Percentiles rank a stretch among this genome's conserved stretches.
Conservation (phyloP, 257 asterid species). For the Salvia splendens region DNA sequence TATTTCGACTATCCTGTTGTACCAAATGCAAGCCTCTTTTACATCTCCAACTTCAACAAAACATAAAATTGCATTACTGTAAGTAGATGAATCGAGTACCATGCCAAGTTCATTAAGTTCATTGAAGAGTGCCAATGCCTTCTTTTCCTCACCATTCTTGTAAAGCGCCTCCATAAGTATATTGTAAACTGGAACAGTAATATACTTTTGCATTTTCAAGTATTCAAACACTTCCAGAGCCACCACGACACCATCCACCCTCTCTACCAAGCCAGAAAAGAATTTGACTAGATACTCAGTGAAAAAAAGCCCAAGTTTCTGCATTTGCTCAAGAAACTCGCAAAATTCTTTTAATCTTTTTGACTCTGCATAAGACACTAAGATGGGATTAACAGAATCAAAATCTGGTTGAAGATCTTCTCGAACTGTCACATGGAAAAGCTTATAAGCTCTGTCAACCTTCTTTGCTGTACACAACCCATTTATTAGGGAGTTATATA, state of each 20-base stretch:
- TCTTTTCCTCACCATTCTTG: slow-evolving; percentile 55
- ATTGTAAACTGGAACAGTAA: slow-evolving; percentile 57
- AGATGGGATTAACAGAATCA: slow-evolving; percentile 65
- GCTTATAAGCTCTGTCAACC: slow-evolving; percentile 79
- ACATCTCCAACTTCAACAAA: slow-evolving; percentile 55
- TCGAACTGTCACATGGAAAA: slow-evolving; percentile 59
- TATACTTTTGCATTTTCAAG: slow-evolving; percentile 50
- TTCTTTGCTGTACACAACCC: slow-evolving; percentile 68
- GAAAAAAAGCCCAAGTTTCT: slow-evolving; percentile 48
- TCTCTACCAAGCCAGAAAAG: slow-evolving; percentile 57
- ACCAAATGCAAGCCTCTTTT: slow-evolving; percentile 68
- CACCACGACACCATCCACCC: slow-evolving; percentile 34
- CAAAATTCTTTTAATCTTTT: slow-evolving; percentile 66
- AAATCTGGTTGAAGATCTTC: slow-evolving; percentile 89
- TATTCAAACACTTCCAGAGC: slow-evolving; percentile 69
- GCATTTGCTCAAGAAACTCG: slow-evolving; percentile 72
- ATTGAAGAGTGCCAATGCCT: slow-evolving; percentile 62
- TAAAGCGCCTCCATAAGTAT: slow-evolving; percentile 69
- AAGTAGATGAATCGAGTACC: slow-evolving; percentile 60
- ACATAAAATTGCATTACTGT: slow-evolving; percentile 62
- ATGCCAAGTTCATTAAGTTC: slow-evolving; percentile 51
- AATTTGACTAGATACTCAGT: slow-evolving; percentile 52
- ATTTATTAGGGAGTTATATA: slow-evolving; percentile 72
- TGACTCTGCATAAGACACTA: slow-evolving; percentile 62
- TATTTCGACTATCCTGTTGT: slow-evolving; percentile 65